Base-by-base conservation (phyloP, 2,329 filamentous ascomycete species). In the Nakataea oryzae region DNA sequence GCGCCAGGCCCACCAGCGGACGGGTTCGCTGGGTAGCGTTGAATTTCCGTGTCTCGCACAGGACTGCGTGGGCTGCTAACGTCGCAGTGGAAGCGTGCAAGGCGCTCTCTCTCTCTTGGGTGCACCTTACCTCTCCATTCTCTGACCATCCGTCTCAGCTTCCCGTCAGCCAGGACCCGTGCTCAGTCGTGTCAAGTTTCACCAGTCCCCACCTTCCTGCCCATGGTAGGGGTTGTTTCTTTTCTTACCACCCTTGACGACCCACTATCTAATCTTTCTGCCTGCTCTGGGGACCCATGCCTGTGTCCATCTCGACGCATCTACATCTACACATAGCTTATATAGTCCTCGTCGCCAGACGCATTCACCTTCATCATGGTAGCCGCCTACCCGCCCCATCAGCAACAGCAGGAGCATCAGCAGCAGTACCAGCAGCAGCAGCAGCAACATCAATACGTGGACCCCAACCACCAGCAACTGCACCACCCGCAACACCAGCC, bases 321-420 rank as follows among this genome's bases (percentile, higher is more conserved):
- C 24, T 50, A 9, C 8, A 5, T 5, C 21, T n/a, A 5, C 6
- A 17, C 14, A 17, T n/a, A 30, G 9, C 30, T 7, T 47, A 47
- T 47, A 47, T 55, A 55, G 9, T 55, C 21, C 21, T 54, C n/a
- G 13, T 24, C 54, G 21, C 54, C 54, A 47, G 34, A 7, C 21
- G n/a, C 41, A n/a, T 9, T n/a, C 41, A 9, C 7, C 41, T 50
- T 11, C 21, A 50, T 11, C 2, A 58, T 58, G n/a, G 24, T 58
- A 58, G 28, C 66, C 65, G 64, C 63, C 21, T 69, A 72, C 64
- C n/a, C n/a, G n/a, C n/a, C n/a, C n/a, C 73, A 75, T 8, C 41
- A 50, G 47, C 72, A 70, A 55, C 68, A 67, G 21, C 57, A 58
- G 28, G 21, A 58, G 2, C 27, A 32, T 7, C 61, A 61, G 26